Evolutionary conservation across 2,329 filamentous ascomycete species (phyloP), one percentile per base, ranked within the genome.

Genomic region (Hypoxylon sp.): DNA sequence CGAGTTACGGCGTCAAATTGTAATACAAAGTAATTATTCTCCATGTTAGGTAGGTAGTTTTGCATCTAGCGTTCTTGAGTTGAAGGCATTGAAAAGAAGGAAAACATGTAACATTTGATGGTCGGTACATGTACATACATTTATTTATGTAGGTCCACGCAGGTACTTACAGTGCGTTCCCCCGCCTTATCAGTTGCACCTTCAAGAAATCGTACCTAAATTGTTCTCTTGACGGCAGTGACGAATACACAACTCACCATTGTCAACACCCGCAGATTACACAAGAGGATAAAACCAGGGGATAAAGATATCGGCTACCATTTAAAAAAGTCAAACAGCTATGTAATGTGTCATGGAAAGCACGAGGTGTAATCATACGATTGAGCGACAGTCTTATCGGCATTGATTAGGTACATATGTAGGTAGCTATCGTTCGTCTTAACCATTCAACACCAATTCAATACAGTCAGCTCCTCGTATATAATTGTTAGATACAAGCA

Each of bases 361-460:
- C 37, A 42, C n/a, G 7, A 17, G 7, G 6, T 42, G n/a, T n/a
- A 42, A 42, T 42, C 37, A 42, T 17, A 42, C 37, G 37, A 42
- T 42, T 42, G n/a, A 42, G 37, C 37, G n/a, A n/a, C 37, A 42
- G n/a, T 42, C 37, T 42, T 42, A 42, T 42, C n/a, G 7, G 6
- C 29, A 50, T 24, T 48, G 24, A 24, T n/a, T n/a, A n/a, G n/a
- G n/a, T n/a, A n/a, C n/a, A n/a, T n/a, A n/a, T n/a, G n/a, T n/a
- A n/a, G n/a, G n/a, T 48, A 47, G 19, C 24, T 47, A 47, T 47
- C 44, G 19, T 47, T 27, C 11, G 44, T 24, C 10, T 47, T n/a
- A 13, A 46, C 11, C 17, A 46, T 19, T 7, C 17, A 27, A 48
- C 15, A 24, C 19, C 10, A 47, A 47, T 13, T 47, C 44, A 47